Evolutionary conservation across 192 early-diverging fungal genomes (phyloP), one percentile per base, ranked within the genome.

Genomic region (Coemansia sp.): DNA sequence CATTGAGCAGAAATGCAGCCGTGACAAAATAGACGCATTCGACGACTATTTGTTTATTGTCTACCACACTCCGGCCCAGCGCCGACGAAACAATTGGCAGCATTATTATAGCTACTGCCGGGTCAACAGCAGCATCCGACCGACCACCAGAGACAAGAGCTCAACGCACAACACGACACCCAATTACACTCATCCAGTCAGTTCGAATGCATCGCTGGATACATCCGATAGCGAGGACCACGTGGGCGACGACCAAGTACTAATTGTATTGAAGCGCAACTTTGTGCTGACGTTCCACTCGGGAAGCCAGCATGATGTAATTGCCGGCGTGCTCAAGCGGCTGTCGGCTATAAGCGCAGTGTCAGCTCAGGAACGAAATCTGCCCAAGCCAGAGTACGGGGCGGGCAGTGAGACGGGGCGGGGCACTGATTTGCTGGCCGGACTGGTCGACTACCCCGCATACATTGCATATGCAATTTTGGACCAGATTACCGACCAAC

Each of bases 401-500:
- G 51, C 57, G 12, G 22, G 29, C 32, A 17, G 24, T 6, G 10
- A 35, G n/a, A 54, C 59, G n/a, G 51, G 27, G 23, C 27, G 22
- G 35, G 55, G 52, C 3, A 55, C 50, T n/a, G 66, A 52, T 43
- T 43, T 62, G 47, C 69, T 80, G 22, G 56, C 48, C 10, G 51
- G 60, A 14, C 64, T 81, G 37, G 61, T 59, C 8, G 61, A 69
- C 12, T 81, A 66, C n/a, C 64, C 82, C 66, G 92, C 96, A 62
- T 98, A 95, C 90, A 89, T 97, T 55, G 93, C 88, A 67, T 98
- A 98, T 64, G 94, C 94, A 0, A 62, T 98, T 6, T 79, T 98
- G 59, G 96, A 98, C 74, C 93, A 95, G 64, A 88, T 95, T 35
- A 93, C 92, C 0, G 94, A 97, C 71, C 86, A 86, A 11, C 92